A percentile compares a stretch with the other conserved stretches of the same genome.
Evolutionary conservation across 306 rosid species (phyloP).

Genomic region (Pyrus bretschneideri): DNA sequence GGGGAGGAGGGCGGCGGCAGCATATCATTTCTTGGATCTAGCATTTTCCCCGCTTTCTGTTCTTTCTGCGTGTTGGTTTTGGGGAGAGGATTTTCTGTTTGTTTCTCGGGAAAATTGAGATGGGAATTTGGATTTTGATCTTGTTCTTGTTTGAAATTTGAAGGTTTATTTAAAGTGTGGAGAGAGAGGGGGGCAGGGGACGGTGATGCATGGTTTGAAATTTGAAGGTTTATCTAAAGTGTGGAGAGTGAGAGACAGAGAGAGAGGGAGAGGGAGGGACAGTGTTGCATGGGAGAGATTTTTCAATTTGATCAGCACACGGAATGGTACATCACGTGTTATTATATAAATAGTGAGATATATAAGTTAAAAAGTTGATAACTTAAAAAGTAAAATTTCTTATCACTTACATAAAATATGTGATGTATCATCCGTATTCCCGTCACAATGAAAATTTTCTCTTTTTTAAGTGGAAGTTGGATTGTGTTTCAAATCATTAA

Average conservation of each 20-base stretch:
- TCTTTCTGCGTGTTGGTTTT: not conserved
- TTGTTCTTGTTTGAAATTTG: not conserved
- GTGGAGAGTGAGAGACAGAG: not conserved
- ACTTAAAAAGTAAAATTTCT: too few relatives aligned
- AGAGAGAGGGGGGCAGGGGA: not conserved
- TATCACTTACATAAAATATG: too few relatives aligned
- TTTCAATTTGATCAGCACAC: too few relatives aligned
- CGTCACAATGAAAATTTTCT: too few relatives aligned
- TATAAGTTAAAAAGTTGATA: too few relatives aligned
- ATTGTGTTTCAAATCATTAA: slow-evolving; percentile 5
- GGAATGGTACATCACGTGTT: too few relatives aligned
- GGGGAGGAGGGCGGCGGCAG: slow-evolving; percentile 88
- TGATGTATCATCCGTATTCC: accelerated
- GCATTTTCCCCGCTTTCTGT: slow-evolving; percentile 31
- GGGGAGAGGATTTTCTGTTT: not conserved
- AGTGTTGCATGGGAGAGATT: not conserved
- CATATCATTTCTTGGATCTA: slow-evolving; percentile 71
- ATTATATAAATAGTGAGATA: too few relatives aligned
- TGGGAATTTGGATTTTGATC: not conserved
- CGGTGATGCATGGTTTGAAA: slow-evolving; percentile 4
- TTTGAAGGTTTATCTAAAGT: slow-evolving; percentile 1
- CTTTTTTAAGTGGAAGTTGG: not conserved
- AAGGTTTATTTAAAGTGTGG: slow-evolving; percentile 5
- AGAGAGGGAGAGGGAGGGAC: not conserved
- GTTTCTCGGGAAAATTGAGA: not conserved